Conservation (phyloP, 2,329 filamentous ascomycete genomes). For the Alternaria arborescens region DNA sequence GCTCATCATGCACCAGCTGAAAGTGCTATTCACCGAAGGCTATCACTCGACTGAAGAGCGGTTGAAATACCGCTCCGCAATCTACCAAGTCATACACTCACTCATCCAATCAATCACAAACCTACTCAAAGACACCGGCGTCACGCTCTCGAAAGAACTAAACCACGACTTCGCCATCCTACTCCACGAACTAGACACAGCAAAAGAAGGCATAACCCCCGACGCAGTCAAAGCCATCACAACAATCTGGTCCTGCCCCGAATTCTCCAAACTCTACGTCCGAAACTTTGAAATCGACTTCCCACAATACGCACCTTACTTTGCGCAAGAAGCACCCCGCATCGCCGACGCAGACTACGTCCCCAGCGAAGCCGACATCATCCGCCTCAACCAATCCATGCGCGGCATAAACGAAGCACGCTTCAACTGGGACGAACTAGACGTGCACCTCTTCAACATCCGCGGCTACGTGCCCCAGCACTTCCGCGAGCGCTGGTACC, state of each 20-base stretch:
- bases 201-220: conserved; percentile 35
- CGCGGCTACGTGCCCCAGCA: conserved; percentile 41
- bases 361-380: conserved; percentile 46
- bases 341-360: conserved; percentile 41
- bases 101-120: conserved; percentile 49
- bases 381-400: conserved; percentile 41
- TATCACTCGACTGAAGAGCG: conserved; percentile 45
- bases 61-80: conserved; percentile 34
- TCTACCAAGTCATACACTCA: conserved; percentile 42
- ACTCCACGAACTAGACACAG: conserved; percentile 46
- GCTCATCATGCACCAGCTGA: conserved; percentile 49
- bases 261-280: conserved; percentile 45
- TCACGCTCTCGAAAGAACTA: conserved; percentile 35
- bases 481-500: conserved; percentile 48
- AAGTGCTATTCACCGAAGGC: conserved; percentile 46
- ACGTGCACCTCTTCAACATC: conserved; percentile 49
- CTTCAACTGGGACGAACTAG: conserved; percentile 48
- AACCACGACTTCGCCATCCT: conserved; percentile 44
- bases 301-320: conserved; percentile 47
- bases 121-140: conserved; percentile 47
- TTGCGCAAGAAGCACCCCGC: conserved; percentile 38
- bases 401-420: conserved; percentile 47
- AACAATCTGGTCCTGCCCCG: conserved; percentile 40
- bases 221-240: conserved; percentile 39
- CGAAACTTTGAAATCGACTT: conserved; percentile 50